These are phyloP conservation scores for Eucalyptus pauciflora DNA, from an alignment of 345 rosid genomes.

Conservation along the genomic window DNA sequence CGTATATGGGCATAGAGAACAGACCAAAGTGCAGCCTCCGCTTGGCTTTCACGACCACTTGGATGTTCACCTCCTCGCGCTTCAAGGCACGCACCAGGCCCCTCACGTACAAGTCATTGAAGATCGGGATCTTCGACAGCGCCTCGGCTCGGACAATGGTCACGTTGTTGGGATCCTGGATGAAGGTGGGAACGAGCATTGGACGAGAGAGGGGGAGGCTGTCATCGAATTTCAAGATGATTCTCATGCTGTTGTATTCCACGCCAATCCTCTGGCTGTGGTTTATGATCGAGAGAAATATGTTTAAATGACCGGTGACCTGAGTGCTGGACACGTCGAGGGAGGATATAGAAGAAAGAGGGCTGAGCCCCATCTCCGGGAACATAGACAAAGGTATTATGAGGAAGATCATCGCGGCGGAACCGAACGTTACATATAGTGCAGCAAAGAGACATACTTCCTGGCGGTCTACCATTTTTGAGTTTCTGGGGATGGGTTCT, in stretches of 20 bases:
- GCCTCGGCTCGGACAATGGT: accelerated
- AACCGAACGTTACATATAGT: no score
- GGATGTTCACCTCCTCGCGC: neutral
- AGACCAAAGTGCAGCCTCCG: neutral
- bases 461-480: no score
- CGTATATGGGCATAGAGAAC: neutral
- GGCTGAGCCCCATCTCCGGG: no score
- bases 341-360: no score
- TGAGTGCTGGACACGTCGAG: no score
- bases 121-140: neutral
- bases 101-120: neutral
- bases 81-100: neutral
- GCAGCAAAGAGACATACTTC: no score
- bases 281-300: no score
- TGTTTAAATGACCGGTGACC: no score
- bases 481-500: no score
- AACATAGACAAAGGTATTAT: no score
- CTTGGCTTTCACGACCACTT: neutral
- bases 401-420: no score
- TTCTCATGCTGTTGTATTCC: accelerated
- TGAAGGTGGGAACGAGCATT: accelerated
- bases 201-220: neutral
- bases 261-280: accelerated
- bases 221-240: no score
- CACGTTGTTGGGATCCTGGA: accelerated